Evolutionary conservation across 305 asterid species (phyloP).

Genomic region (Fraxinus sp.): DNA sequence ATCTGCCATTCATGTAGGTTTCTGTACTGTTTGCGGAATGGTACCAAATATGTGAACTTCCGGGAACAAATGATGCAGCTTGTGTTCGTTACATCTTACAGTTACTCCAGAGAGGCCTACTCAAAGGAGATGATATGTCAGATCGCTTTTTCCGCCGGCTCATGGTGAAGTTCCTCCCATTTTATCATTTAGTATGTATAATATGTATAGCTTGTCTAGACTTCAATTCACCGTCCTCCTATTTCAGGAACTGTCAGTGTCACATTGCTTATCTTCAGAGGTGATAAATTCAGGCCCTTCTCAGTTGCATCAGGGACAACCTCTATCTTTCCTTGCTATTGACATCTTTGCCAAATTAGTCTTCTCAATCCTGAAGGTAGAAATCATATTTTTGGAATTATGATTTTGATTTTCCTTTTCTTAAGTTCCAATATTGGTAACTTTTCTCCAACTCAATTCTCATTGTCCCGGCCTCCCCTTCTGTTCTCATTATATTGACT

Average conservation of each 20-base stretch:
- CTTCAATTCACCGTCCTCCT: background rate
- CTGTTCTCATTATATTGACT: conserved; percentile 1
- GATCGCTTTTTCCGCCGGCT: conserved; percentile 87
- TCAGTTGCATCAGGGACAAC: conserved; percentile 66
- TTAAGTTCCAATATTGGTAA: background rate
- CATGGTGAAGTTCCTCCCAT: conserved; percentile 47
- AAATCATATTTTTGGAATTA: conserved; percentile 17
- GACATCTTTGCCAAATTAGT: conserved; percentile 86
- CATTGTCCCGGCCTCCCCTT: background rate
- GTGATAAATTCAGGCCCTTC: conserved; percentile 64
- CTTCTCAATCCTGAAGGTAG: conserved; percentile 84
- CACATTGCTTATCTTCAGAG: conserved; percentile 88
- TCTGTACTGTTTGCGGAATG: conserved; percentile 75
- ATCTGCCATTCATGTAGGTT: conserved; percentile 46
- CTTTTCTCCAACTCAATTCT: background rate
- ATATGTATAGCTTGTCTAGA: background rate
- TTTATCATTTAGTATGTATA: background rate
- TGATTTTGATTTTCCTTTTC: background rate
- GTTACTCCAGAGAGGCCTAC: conserved; percentile 77
- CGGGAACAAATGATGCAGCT: conserved; percentile 79
- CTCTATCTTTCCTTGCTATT: conserved; percentile 90
- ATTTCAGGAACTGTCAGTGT: conserved; percentile 81
- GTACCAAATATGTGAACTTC: conserved; percentile 87
- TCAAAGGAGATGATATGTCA: conserved; percentile 88
- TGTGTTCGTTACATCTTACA: conserved; percentile 62